Evolutionary conservation across 1,284 basidiomycete genomes (phyloP).

Genomic region (Ceratobasidium sp.): DNA sequence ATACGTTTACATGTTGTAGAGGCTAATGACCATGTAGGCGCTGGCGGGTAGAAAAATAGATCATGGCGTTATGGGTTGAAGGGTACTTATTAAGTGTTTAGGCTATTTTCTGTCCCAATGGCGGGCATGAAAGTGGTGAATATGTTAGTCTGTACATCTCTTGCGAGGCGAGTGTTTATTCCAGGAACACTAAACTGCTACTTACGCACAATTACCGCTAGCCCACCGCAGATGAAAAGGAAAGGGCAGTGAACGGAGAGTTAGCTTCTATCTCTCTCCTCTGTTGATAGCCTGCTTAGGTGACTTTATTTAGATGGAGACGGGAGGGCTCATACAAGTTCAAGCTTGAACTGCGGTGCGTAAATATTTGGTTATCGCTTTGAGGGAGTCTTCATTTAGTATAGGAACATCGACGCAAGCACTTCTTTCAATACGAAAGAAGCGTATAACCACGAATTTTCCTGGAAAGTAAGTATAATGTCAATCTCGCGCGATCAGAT

Average conservation of each 20-base stretch:
- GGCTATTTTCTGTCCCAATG: conserved; percentile 83
- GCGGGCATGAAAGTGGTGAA: conserved; percentile 60
- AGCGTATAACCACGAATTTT: conserved; percentile 83
- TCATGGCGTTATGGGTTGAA: background rate
- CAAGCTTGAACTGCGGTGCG: conserved; percentile 70
- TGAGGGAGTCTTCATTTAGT: background rate
- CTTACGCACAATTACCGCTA: conserved; percentile 6
- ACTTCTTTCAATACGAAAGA: conserved; percentile 71
- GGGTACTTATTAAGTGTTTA: conserved; percentile 46
- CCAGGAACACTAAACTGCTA: conserved; percentile 9
- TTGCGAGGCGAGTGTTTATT: conserved; percentile 65
- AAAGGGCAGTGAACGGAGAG: conserved; percentile 69
- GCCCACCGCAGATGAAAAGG: conserved; percentile 78
- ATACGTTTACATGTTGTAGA: background rate
- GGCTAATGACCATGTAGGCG: conserved; percentile 42
- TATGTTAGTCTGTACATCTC: conserved; percentile 79
- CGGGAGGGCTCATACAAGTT: conserved; percentile 86
- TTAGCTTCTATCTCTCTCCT: conserved; percentile 46
- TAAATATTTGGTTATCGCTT: background rate
- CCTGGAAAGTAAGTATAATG: conserved; percentile 62
- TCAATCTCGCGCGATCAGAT: conserved; percentile 22
- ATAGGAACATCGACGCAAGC: conserved; percentile 58
- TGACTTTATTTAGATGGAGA: conserved; percentile 62
- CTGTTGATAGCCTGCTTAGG: background rate
- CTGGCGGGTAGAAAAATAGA: conserved; percentile 63